Percentiles rank a stretch among this genome's conserved stretches.
These are phyloP conservation scores for Talaromyces islandicus DNA, from an alignment of 2,329 filamentous ascomycete species.

Conservation along the genomic window DNA sequence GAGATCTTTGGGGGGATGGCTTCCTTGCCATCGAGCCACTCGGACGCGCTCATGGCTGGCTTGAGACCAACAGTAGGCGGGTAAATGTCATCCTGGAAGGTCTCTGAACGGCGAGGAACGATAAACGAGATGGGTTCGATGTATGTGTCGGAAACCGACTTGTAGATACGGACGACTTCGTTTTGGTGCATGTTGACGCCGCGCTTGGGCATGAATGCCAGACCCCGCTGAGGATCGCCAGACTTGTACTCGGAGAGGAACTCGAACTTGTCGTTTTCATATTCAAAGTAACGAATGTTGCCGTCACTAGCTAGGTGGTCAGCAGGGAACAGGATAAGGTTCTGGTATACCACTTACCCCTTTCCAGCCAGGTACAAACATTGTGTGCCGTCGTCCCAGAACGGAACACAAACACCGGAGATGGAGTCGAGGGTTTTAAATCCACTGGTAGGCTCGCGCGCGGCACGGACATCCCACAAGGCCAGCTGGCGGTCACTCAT, in stretches of 20 bases:
- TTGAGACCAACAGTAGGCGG: constrained; percentile 76
- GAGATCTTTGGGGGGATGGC: constrained; percentile 86
- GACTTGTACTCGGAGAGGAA: constrained; percentile 97
- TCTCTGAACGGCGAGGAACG: constrained; percentile 85
- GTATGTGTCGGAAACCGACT: constrained; percentile 90
- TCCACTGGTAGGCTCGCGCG: constrained; percentile 75
- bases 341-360: constrained; percentile 56
- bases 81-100: constrained; percentile 95
- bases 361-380: constrained; percentile 95
- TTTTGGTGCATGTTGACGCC: constrained; percentile 97
- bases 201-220: constrained; percentile 90
- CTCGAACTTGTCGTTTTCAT: constrained; percentile 98
- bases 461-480: constrained; percentile 85
- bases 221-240: constrained; percentile 84
- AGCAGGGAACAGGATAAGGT: constrained; percentile 2
- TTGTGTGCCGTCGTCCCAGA: constrained; percentile 97
- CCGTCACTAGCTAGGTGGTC: constrained; percentile 61
- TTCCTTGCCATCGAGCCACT: constrained; percentile 84
- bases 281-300: constrained; percentile 98
- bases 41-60: constrained; percentile 69
- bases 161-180: constrained; percentile 91
- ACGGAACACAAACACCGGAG: constrained; percentile 97
- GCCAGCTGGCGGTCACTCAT: constrained; percentile 98
- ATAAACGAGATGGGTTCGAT: constrained; percentile 98
- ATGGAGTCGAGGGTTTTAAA: constrained; percentile 91